Conservation (phyloP, 208 protist species). For the Leishmania major region DNA sequence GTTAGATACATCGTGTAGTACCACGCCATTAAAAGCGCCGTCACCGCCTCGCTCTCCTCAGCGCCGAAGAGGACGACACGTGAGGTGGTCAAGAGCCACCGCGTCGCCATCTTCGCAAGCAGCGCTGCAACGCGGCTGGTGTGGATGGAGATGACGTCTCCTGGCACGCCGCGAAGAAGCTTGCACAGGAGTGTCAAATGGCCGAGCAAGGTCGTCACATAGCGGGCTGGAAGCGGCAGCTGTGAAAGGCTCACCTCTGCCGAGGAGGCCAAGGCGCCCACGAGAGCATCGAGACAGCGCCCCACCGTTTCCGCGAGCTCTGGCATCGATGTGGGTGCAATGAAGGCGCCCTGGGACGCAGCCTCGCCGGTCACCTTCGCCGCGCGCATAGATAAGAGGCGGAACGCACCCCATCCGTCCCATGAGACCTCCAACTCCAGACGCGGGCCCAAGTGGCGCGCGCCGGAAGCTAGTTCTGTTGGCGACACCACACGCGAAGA, state of each 20-base stretch:
- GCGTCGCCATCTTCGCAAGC: constrained; percentile 22
- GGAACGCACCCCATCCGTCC: constrained; percentile 80
- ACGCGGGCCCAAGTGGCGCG: background rate
- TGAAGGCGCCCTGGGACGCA: background rate
- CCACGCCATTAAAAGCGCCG: constrained; percentile 57
- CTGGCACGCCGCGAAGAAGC: constrained; percentile 26
- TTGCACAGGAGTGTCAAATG: constrained; percentile 30
- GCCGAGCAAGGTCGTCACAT: constrained; percentile 27
- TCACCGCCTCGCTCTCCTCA: constrained; percentile 40
- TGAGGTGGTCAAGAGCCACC: constrained; percentile 25
- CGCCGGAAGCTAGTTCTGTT: background rate
- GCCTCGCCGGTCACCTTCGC: constrained; percentile 48
- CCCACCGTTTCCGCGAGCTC: constrained; percentile 39
- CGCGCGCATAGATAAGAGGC: constrained; percentile 72
- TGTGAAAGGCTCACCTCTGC: constrained; percentile 20
- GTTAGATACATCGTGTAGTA: constrained; percentile 66
- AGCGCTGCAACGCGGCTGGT: constrained; percentile 15
- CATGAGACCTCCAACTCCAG: constrained; percentile 11
- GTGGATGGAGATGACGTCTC: constrained; percentile 11
- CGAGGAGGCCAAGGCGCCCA: constrained; percentile 20
- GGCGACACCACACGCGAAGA: constrained; percentile 10
- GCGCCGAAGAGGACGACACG: constrained; percentile 17
- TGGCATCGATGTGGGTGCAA: constrained; percentile 16
- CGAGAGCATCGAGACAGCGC: constrained; percentile 41
- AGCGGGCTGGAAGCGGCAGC: constrained; percentile 17